Evolutionary conservation across 1,284 basidiomycete genomes (phyloP), one percentile per base, ranked within the genome.

Genomic region (Chondrostereum purpureum): DNA sequence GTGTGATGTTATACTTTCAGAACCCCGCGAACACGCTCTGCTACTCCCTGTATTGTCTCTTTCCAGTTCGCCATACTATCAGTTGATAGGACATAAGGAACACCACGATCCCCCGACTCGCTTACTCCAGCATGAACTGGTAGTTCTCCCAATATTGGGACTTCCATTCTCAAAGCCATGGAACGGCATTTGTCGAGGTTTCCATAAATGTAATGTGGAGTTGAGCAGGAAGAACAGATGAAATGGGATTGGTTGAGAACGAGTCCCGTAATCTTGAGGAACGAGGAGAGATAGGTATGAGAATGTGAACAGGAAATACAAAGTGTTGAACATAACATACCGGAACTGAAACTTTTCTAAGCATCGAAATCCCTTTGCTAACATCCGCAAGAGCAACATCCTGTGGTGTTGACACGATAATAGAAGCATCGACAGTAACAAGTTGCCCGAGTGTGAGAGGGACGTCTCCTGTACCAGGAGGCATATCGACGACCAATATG

Each of bases 401-500:
- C 62, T 99, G 96, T 0, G 95, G 95, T 3, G 96, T 99, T 2
- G 92, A 94, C 1, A 98, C 88, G 45, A 97, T 90, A 2, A 97
- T 80, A 0, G 89, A 81, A 17, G 91, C 92, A 56, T 95, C 82
- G 1, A 95, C 88, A 11, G 76, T 66, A 0, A 96, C 92, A 4
- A 98, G 75, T 59, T 99, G 96, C 0, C 91, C 92, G 0, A 99
- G 72, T 10, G 89, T 94, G 39, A 99, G 75, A 6, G 92, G 91
- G 0, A 99, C 92, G 60, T 99, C 95, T 0, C 95, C 95, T 0
- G 95, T 99, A 0, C 96, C 95, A 0, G 95, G 95, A 1, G 95
- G 95, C 85, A 97, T 93, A 64, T 99, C 96, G 39, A 99, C 73
- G 8, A 99, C 90, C 8, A 99, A n/a, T 8, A 31, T n/a, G 27